Evolutionary conservation across 2,329 filamentous ascomycete species (phyloP), one percentile per base, ranked within the genome.

Genomic region (Cladosporium sp.): DNA sequence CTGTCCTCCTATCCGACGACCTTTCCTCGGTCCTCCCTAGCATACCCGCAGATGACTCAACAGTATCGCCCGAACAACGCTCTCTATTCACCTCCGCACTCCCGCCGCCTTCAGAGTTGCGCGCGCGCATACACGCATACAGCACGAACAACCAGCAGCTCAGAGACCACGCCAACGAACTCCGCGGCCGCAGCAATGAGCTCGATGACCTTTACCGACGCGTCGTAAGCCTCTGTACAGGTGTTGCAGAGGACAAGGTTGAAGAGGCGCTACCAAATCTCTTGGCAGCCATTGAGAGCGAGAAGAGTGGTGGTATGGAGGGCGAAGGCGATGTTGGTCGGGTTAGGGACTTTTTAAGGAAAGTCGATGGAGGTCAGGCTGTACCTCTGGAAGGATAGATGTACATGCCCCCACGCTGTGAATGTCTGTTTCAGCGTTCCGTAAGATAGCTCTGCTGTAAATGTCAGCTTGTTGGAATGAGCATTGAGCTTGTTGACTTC

Each of bases 231-330:
- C 74, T 96, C 10, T 96, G 92, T 66, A 95, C 90, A 0, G 84
- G 83, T 8, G 87, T 91, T 33, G 79, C 82, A 1, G 89, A 95
- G 56, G 77, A 79, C 8, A 81, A 89, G 54, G 87, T 97, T 11
- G 93, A 97, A 61, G 81, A 82, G 53, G 81, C 90, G 48, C 77
- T 96, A 0, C 87, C 89, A 49, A 83, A 84, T 2, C 74, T 98
- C 41, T 81, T 95, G 43, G 83, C 88, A 57, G 93, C 93, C 2
- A 86, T 97, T 2, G 92, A 95, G 70, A 95, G 90, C 63, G 91
- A 96, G 31, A 81, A 58, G 43, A 59, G 60, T 1, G 58, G 55
- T 4, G 48, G 48, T 32, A 41, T 43, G 3, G 48, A 43, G 45
- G 65, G 35, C 59, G 60, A 63, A 35, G 61, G 89, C 1, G 89